Evolutionary conservation across 1,284 basidiomycete species (phyloP).

Genomic region (Microbotryum scabiosae): DNA sequence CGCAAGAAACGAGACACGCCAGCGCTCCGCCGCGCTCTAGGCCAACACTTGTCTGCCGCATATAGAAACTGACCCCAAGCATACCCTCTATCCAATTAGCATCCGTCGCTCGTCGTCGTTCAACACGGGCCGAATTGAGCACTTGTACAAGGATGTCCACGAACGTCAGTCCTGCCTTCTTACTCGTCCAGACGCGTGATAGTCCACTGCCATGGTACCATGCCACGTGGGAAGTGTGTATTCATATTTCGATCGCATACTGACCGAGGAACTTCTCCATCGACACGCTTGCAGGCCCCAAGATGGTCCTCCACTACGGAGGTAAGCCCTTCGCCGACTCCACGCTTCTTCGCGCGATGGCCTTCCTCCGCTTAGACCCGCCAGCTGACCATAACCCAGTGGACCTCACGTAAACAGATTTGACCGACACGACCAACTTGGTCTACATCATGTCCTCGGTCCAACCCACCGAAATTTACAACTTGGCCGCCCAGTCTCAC

Average conservation of each 20-base stretch:
- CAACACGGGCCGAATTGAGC: conserved; percentile 83
- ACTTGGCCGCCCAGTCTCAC: conserved; percentile 90
- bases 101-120: conserved; percentile 88
- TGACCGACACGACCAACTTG: conserved; percentile 84
- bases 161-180: conserved; percentile 42
- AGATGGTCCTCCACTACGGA: conserved; percentile 82
- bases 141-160: conserved; percentile 78
- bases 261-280: not conserved
- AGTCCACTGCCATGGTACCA: not conserved
- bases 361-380: not conserved
- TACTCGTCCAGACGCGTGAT: no score
- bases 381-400: not conserved
- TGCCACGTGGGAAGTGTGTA: no score
- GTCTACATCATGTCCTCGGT: conserved; percentile 87
- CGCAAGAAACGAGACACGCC: not conserved
- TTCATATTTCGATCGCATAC: conserved; percentile 33
- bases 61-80: not conserved
- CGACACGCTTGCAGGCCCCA: conserved; percentile 38
- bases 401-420: conserved; percentile 14
- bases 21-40: not conserved
- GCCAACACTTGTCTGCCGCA: no score
- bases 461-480: conserved; percentile 83
- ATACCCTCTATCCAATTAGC: conserved; percentile 46
- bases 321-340: conserved; percentile 36
- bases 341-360: conserved; percentile 39